Conservation (phyloP, 139 green algal species). For the Asterochloris sp. region DNA sequence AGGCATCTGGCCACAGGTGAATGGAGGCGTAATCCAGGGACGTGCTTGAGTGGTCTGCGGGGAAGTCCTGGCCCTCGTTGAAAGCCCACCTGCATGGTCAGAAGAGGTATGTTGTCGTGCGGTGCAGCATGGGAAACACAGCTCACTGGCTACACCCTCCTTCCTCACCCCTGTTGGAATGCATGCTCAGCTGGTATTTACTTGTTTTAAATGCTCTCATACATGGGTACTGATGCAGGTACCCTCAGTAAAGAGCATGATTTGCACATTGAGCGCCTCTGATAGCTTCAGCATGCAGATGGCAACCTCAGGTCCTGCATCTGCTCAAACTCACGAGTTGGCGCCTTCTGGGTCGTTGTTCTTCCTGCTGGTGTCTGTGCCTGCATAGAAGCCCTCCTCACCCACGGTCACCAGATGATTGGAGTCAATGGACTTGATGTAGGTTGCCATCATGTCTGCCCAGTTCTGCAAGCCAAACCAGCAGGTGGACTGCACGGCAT, state of each 20-base stretch:
- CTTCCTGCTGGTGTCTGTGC: background rate
- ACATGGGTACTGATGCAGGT: too few relatives aligned
- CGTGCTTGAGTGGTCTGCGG: conserved; percentile 30
- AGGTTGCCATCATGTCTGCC: conserved; percentile 39
- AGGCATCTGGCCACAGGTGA: conserved; percentile 59
- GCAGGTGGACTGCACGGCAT: too few relatives aligned
- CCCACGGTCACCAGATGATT: conserved; percentile 48
- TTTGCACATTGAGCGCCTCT: too few relatives aligned
- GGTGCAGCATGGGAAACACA: too few relatives aligned
- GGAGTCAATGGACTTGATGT: conserved; percentile 40
- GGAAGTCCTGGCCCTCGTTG: conserved; percentile 40
- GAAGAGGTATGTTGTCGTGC: too few relatives aligned
- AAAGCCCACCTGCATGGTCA: conserved; percentile 6
- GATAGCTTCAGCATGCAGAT: too few relatives aligned
- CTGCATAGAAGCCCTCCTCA: conserved; percentile 37
- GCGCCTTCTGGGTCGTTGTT: background rate
- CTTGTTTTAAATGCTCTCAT: too few relatives aligned
- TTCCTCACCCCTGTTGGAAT: too few relatives aligned
- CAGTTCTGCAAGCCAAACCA: conserved; percentile 22
- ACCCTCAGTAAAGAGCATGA: too few relatives aligned
- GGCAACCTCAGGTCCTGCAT: too few relatives aligned
- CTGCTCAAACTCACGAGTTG: conserved; percentile 4
- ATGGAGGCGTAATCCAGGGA: conserved; percentile 54
- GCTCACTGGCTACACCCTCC: too few relatives aligned
- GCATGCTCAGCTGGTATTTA: too few relatives aligned